Evolutionary conservation across 768 basidiomycete species (phyloP).

Genomic region (Cystoderma amianthinum): DNA sequence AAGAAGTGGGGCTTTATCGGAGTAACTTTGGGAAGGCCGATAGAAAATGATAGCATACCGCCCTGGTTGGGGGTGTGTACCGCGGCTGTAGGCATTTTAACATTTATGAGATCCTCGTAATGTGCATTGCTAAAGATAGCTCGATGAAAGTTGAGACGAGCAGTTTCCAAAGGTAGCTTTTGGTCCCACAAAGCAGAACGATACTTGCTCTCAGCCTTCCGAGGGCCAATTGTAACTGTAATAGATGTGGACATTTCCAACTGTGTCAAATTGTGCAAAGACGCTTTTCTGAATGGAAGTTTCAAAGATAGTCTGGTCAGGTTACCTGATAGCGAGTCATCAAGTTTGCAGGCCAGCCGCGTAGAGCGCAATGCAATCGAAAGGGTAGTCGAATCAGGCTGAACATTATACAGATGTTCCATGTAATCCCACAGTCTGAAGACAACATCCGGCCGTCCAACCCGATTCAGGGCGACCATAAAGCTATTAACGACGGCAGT

Average conservation of each 20-base stretch:
- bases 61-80: slow-evolving; percentile 18
- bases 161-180: slow-evolving; percentile 38
- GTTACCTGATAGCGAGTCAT: slow-evolving; percentile 44
- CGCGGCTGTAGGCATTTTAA: slow-evolving; percentile 29
- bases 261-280: neutral
- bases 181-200: slow-evolving; percentile 37
- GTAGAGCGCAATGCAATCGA: slow-evolving; percentile 56
- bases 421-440: slow-evolving; percentile 69
- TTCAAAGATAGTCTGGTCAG: slow-evolving; percentile 35
- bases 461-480: slow-evolving; percentile 33
- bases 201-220: slow-evolving; percentile 11
- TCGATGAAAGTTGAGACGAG: slow-evolving; percentile 44
- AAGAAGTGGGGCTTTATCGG: slow-evolving; percentile 7
- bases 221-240: slow-evolving; percentile 10
- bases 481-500: slow-evolving; percentile 12
- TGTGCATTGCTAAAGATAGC: slow-evolving; percentile 48
- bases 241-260: slow-evolving; percentile 13
- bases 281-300: slow-evolving; percentile 21
- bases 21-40: neutral
- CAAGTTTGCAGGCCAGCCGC: slow-evolving; percentile 40
- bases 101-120: slow-evolving; percentile 14
- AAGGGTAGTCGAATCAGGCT: slow-evolving; percentile 50
- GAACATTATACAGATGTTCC: slow-evolving; percentile 45
- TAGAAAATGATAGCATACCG: slow-evolving; percentile 5
- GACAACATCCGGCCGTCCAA: slow-evolving; percentile 53